A percentile compares a stretch with the other conserved stretches of the same genome.
Conservation (phyloP, 164 flowering plant genomes). For the Chimonanthus praecox region DNA sequence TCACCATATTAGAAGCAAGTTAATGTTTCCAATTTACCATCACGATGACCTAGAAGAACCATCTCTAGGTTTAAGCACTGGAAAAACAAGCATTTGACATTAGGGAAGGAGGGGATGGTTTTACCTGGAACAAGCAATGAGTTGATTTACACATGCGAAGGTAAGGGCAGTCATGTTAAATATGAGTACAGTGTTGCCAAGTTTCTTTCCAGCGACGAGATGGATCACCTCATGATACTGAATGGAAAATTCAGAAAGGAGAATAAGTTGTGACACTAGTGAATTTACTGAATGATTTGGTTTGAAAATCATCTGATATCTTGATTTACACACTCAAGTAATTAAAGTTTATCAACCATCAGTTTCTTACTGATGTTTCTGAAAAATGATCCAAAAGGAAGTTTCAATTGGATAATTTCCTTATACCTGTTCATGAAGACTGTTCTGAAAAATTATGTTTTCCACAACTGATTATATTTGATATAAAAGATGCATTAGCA, state of each 20-base stretch:
- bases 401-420: too few species aligned
- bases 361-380: too few species aligned
- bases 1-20: not conserved
- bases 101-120: not conserved
- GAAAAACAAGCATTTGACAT: not conserved
- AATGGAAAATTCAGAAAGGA: not conserved
- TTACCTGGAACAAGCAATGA: slow-evolving; percentile 17
- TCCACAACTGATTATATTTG: too few species aligned
- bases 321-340: too few species aligned
- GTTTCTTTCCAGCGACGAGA: slow-evolving; percentile 9
- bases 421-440: too few species aligned
- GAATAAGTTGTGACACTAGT: not conserved
- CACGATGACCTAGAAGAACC: not conserved
- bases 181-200: slow-evolving; percentile 8
- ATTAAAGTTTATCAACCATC: too few species aligned
- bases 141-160: slow-evolving; percentile 11
- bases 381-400: too few species aligned
- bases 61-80: not conserved
- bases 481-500: too few species aligned
- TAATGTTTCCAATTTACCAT: not conserved
- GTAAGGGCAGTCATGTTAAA: slow-evolving; percentile 11
- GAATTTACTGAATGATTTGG: too few species aligned
- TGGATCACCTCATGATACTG: slow-evolving; percentile 14
- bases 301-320: too few species aligned
- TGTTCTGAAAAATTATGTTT: too few species aligned